Base-by-base conservation (phyloP, 2,329 filamentous ascomycete genomes). In the Aspergillus novofumigatus region DNA sequence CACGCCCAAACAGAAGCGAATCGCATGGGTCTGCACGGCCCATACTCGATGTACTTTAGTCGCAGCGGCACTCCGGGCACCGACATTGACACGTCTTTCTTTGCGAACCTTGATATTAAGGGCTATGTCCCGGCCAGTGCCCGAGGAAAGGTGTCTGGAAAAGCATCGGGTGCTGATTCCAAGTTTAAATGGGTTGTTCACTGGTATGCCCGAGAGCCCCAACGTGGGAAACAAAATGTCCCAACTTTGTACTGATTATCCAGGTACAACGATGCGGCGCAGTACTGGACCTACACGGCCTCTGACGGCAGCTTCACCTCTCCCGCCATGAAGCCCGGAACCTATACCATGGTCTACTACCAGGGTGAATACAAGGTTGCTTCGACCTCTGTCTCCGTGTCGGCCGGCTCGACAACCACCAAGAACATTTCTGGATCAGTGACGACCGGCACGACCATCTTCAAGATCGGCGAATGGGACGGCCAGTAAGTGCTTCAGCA, bases 331-430 rank as follows among this genome's bases (percentile, higher is more conserved):
- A 86, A 85, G 65, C 83, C 85, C 0, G 86, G 86, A 29, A 86
- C 82, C 0, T 88, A 88, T 72, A 87, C 83, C n/a, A 86, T 87
- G 79, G 81, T 86, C 4, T 78, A 88, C 41, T 86, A 86, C 71
- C 83, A 84, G 62, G 80, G 76, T 20, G 84, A 86, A 67, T 81
- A 81, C 66, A 76, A 79, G 59, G 81, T 86, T 8, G 82, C 80
- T 3, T 77, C 77, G 2, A 71, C 75, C 25, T 75, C 72, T 5
- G 80, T 83, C 17, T 75, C 71, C 0, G 82, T 86, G 44, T 75
- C 73, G 1, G 80, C 81, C 1, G 83, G 83, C 4, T 69, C 71
- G 32, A 77, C 77, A 1, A 77, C 77, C 0, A 78, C 75, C 3
- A 76, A 78, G 51, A 78, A 81, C 65, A 85, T 86, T 49, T 77